Conservation (phyloP, 805 yeast genomes). For the Hanseniaspora singularis region DNA sequence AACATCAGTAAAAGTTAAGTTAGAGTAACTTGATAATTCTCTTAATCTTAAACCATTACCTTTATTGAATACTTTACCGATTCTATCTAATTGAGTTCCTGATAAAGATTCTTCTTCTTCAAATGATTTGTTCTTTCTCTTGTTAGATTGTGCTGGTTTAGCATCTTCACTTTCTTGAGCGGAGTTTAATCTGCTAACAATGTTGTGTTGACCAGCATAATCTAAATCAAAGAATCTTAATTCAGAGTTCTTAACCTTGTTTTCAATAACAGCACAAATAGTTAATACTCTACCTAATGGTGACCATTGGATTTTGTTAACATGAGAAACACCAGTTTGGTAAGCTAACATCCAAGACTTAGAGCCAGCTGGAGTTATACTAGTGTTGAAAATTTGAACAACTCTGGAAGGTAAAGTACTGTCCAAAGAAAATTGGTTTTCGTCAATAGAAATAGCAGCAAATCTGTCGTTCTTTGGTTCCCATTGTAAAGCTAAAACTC, state of each 20-base stretch:
- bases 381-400: slow-evolving; percentile 53
- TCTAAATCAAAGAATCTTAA: slow-evolving; percentile 79
- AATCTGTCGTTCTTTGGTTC: slow-evolving; percentile 89
- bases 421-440: slow-evolving; percentile 37
- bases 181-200: slow-evolving; percentile 16
- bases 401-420: slow-evolving; percentile 54
- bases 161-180: slow-evolving; percentile 4
- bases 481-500: slow-evolving; percentile 83
- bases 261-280: slow-evolving; percentile 37
- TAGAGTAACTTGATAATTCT: slow-evolving; percentile 46
- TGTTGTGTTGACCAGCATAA: slow-evolving; percentile 51
- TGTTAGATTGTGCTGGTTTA: not conserved
- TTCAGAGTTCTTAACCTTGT: slow-evolving; percentile 39
- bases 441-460: slow-evolving; percentile 56
- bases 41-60: slow-evolving; percentile 23
- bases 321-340: slow-evolving; percentile 46
- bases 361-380: slow-evolving; percentile 29
- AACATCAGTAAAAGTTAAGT: slow-evolving; percentile 69
- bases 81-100: slow-evolving; percentile 24
- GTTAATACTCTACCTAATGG: slow-evolving; percentile 84
- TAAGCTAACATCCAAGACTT: slow-evolving; percentile 51
- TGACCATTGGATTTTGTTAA: slow-evolving; percentile 72
- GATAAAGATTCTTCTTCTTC: slow-evolving; percentile 28
- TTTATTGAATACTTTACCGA: slow-evolving; percentile 9
- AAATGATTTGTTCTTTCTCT: slow-evolving; percentile 30